Evolutionary conservation across 108 stramenopile species (phyloP).

Genomic region (Discostella stelligeroides): DNA sequence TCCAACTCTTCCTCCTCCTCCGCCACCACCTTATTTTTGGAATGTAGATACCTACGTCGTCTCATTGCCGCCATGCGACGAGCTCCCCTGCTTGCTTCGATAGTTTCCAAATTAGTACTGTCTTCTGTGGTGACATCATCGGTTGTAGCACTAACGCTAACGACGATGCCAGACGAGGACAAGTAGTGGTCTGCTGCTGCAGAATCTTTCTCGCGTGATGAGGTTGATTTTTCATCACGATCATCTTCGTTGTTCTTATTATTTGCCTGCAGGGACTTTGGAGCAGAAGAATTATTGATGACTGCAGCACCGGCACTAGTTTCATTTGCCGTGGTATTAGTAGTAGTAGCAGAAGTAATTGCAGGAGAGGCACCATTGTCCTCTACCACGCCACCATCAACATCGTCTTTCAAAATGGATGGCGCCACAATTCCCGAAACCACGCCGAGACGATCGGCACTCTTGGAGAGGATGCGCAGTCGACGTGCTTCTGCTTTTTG

Average conservation of each 20-base stretch:
- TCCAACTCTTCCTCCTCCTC: constrained; percentile 8
- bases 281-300: too few species aligned
- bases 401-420: constrained; percentile 6
- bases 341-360: neutral
- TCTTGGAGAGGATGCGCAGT: constrained; percentile 48
- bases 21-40: constrained; percentile 11
- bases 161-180: neutral
- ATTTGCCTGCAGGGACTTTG: too few species aligned
- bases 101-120: neutral
- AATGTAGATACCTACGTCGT: constrained; percentile 31
- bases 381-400: neutral
- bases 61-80: constrained; percentile 53
- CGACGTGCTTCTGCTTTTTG: constrained; percentile 50
- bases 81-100: constrained; percentile 21
- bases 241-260: too few species aligned
- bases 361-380: neutral
- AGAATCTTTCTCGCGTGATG: too few species aligned
- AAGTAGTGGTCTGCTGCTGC: too few species aligned
- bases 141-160: neutral
- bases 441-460: constrained; percentile 44
- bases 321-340: neutral
- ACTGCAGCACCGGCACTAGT: neutral
- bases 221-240: too few species aligned
- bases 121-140: too few species aligned
- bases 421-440: constrained; percentile 31